Percentiles rank a stretch among this genome's conserved stretches.
phyloP scores from a whole-genome alignment of 169 alveolate species.

The Plasmodium billcollinsi region DNA sequence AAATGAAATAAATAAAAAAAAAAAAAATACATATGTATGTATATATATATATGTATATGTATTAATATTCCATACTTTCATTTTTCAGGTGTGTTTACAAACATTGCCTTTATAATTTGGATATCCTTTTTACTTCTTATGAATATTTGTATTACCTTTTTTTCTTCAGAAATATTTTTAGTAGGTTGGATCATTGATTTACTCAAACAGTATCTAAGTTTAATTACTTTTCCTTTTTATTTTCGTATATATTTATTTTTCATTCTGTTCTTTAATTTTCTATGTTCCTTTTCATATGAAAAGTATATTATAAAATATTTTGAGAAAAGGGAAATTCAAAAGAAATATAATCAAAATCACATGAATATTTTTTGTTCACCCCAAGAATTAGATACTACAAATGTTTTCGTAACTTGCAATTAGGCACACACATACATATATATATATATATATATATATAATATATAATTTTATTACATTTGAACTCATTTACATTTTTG shows the following conservation, averaged over 20 bases:
- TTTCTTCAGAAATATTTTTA: background rate
- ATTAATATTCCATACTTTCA: background rate
- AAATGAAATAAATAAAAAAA: background rate
- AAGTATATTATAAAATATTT: constrained; percentile 1
- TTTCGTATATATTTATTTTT: background rate
- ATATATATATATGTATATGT: background rate
- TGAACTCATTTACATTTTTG: no score
- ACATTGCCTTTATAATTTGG: background rate
- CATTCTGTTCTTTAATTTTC: background rate
- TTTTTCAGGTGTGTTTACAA: constrained; percentile 5
- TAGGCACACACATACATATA: no score
- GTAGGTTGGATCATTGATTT: background rate
- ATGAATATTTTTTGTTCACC: background rate
- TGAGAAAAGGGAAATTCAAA: background rate
- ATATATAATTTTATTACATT: no score
- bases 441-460: no score
- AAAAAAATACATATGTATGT: no score
- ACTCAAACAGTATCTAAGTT: background rate
- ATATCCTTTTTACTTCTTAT: background rate
- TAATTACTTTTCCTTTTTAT: background rate
- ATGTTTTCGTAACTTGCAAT: background rate
- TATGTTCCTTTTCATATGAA: background rate
- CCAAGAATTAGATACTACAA: background rate
- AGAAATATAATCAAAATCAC: background rate
- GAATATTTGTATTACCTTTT: background rate